Evolutionary conservation across 768 basidiomycete species (phyloP).

Genomic region (Terana coerulea): DNA sequence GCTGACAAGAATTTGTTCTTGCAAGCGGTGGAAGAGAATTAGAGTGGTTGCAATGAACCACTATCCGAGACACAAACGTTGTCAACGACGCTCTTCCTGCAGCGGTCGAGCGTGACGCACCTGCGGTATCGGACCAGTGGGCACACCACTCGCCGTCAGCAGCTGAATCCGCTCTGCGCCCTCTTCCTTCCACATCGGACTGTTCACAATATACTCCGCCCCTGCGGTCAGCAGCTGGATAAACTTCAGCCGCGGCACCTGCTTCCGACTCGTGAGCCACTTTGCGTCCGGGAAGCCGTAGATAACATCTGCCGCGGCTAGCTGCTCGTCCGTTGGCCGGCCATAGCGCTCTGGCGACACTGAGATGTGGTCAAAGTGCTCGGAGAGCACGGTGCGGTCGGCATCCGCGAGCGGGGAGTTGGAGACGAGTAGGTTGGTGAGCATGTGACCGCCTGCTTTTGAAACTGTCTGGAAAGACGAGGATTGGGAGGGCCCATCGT

Average conservation of each 20-base stretch:
- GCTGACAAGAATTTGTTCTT: constrained; percentile 12
- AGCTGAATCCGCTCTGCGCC: constrained; percentile 1
- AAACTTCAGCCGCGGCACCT: constrained; percentile 11
- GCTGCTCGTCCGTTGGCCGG: neutral
- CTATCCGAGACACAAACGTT: neutral
- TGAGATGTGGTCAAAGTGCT: constrained; percentile 3
- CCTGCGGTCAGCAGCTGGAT: constrained; percentile 15
- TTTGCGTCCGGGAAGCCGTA: constrained; percentile 2
- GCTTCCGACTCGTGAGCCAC: neutral
- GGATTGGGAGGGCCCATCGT: no score
- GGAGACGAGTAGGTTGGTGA: no score
- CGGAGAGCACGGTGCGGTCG: no score
- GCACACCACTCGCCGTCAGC: constrained; percentile 10
- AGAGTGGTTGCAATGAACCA: constrained; percentile 13
- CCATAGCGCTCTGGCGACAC: neutral
- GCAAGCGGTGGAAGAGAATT: constrained; percentile 9
- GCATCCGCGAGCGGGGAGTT: no score
- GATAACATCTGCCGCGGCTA: constrained; percentile 6
- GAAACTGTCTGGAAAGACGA: no score
- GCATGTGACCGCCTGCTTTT: no score
- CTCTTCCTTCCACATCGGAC: constrained; percentile 8
- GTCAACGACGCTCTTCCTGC: no score
- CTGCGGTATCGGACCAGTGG: constrained; percentile 10
- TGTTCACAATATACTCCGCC: neutral
- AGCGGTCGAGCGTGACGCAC: constrained; percentile 7